Conservation (phyloP, 2,329 filamentous ascomycete species). For the Clonostachys chloroleuca region DNA sequence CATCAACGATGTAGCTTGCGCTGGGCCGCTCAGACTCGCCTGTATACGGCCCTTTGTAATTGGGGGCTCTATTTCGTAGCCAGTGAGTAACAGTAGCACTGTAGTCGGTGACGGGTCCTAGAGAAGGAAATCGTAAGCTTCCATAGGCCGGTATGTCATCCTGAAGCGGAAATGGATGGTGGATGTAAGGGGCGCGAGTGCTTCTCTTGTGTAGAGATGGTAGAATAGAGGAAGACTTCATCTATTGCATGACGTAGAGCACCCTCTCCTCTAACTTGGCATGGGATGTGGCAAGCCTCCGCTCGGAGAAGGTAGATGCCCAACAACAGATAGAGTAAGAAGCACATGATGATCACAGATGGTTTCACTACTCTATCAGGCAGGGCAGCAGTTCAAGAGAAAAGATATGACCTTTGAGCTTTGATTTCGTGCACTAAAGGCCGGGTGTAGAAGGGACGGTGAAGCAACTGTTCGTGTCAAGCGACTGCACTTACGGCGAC, state of each 20-base stretch:
- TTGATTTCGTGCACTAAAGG: neutral
- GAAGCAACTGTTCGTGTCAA: neutral
- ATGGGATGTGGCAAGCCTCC: too few relatives aligned
- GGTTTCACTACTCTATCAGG: too few relatives aligned
- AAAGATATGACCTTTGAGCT: neutral
- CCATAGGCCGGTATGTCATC: neutral
- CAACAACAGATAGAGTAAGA: too few relatives aligned
- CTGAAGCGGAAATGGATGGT: too few relatives aligned
- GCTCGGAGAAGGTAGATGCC: too few relatives aligned
- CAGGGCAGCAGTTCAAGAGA: too few relatives aligned
- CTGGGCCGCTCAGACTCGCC: constrained; percentile 83
- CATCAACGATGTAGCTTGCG: constrained; percentile 85
- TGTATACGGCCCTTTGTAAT: constrained; percentile 65
- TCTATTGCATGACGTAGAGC: too few relatives aligned
- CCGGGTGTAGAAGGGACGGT: neutral
- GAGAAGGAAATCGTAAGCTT: neutral
- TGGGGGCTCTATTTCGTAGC: constrained; percentile 71
- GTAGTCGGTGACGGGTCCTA: constrained; percentile 91
- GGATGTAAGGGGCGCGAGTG: too few relatives aligned
- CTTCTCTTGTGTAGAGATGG: too few relatives aligned
- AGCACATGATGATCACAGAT: too few relatives aligned
- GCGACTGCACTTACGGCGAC: constrained; percentile 38
- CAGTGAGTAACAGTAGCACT: constrained; percentile 85
- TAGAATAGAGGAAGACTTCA: too few relatives aligned
- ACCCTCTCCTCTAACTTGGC: too few relatives aligned